These are phyloP conservation scores for Pseudomonodictys pantanalensis DNA, from an alignment of 495 filamentous ascomycete genomes.

Conservation along the genomic window DNA sequence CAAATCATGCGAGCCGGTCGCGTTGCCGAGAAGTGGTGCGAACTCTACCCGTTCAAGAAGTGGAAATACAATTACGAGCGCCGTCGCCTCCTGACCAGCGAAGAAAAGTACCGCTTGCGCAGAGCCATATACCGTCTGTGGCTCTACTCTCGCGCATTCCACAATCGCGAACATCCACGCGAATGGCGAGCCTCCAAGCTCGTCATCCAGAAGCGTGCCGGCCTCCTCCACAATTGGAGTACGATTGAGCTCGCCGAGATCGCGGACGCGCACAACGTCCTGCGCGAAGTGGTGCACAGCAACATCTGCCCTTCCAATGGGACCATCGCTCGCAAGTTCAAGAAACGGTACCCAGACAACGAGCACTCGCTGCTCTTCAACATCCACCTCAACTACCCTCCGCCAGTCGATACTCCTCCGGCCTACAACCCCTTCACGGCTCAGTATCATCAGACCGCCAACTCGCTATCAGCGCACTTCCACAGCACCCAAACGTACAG, in stretches of 20 bases:
- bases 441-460: slow-evolving; percentile 18
- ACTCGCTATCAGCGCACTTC: slow-evolving; percentile 37
- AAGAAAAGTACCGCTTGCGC: slow-evolving; percentile 61
- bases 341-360: slow-evolving; percentile 53
- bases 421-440: slow-evolving; percentile 20
- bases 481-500: slow-evolving; percentile 35
- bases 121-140: slow-evolving; percentile 68
- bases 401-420: slow-evolving; percentile 18
- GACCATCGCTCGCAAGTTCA: slow-evolving; percentile 56
- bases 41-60: slow-evolving; percentile 65
- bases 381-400: slow-evolving; percentile 52
- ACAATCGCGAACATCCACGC: slow-evolving; percentile 49
- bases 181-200: slow-evolving; percentile 46
- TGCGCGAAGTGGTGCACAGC: slow-evolving; percentile 52
- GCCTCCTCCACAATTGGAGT: slow-evolving; percentile 57
- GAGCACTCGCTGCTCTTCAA: slow-evolving; percentile 52
- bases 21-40: slow-evolving; percentile 61
- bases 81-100: slow-evolving; percentile 57
- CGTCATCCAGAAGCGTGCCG: slow-evolving; percentile 50
- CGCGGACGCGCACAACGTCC: slow-evolving; percentile 49
- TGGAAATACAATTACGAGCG: slow-evolving; percentile 60
- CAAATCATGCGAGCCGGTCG: slow-evolving; percentile 58
- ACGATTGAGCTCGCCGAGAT: slow-evolving; percentile 56
- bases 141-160: slow-evolving; percentile 60
- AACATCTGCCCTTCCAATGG: slow-evolving; percentile 62